A percentile compares a stretch with the other conserved stretches of the same genome.
Conservation (phyloP, 163 green algal genomes). For the Trebouxia gelatinosa region DNA sequence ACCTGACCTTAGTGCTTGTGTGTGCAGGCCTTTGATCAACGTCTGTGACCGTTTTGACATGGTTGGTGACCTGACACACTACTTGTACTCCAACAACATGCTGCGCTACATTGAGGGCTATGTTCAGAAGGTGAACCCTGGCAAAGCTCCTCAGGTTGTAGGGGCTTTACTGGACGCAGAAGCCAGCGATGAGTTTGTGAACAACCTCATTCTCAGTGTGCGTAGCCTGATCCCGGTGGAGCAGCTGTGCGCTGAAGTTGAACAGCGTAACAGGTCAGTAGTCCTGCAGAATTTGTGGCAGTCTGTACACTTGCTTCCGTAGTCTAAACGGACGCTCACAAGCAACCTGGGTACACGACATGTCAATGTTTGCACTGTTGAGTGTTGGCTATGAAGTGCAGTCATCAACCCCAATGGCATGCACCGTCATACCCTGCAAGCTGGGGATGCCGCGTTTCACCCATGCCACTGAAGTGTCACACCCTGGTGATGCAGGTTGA, state of each 20-base stretch:
- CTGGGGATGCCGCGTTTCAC: too few relatives aligned
- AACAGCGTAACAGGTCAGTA: slow-evolving; percentile 41
- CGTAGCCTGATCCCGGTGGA: slow-evolving; percentile 94
- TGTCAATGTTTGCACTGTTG: too few relatives aligned
- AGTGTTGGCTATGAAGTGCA: too few relatives aligned
- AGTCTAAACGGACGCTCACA: too few relatives aligned
- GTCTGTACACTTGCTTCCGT: background rate
- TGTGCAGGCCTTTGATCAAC: slow-evolving; percentile 93
- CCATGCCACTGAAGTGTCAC: too few relatives aligned
- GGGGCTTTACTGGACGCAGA: slow-evolving; percentile 95
- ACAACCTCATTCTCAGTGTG: slow-evolving; percentile 97
- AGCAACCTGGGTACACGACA: too few relatives aligned
- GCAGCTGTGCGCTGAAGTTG: slow-evolving; percentile 81
- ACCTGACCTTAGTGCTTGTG: too few relatives aligned
- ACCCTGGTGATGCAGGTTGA: slow-evolving; percentile 50
- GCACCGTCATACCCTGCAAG: too few relatives aligned
- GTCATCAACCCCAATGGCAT: too few relatives aligned
- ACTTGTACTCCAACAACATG: slow-evolving; percentile 97
- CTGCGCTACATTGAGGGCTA: slow-evolving; percentile 99
- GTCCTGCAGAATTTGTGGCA: background rate
- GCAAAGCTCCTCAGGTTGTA: slow-evolving; percentile 87
- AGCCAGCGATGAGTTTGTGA: slow-evolving; percentile 94
- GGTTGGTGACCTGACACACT: slow-evolving; percentile 91
- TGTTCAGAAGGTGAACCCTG: slow-evolving; percentile 95
- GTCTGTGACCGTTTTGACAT: slow-evolving; percentile 96